Conservation (phyloP, 2,329 filamentous ascomycete species). For the Colletotrichum scovillei region DNA sequence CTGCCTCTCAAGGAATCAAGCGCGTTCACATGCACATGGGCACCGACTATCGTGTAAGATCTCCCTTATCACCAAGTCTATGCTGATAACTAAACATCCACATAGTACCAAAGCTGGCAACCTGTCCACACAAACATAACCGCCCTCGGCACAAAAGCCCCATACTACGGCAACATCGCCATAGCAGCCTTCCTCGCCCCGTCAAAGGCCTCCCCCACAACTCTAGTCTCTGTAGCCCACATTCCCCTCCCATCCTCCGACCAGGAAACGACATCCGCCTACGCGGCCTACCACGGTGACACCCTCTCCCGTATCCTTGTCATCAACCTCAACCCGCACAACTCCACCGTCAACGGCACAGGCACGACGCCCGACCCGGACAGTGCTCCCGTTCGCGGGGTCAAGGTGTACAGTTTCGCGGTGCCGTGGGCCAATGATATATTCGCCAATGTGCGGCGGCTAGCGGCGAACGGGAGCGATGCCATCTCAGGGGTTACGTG, state of each 20-base stretch:
- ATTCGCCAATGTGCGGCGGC: constrained; percentile 54
- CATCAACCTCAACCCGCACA: constrained; percentile 69
- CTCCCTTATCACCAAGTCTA: too few species aligned
- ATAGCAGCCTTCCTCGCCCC: constrained; percentile 67
- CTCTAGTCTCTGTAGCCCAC: constrained; percentile 57
- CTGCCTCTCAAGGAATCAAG: constrained; percentile 64
- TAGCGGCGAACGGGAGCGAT: constrained; percentile 72
- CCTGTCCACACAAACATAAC: constrained; percentile 62
- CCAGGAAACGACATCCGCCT: constrained; percentile 59
- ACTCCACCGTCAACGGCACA: constrained; percentile 62
- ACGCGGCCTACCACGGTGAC: constrained; percentile 62
- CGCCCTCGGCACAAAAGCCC: constrained; percentile 67
- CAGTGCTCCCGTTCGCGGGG: constrained; percentile 42
- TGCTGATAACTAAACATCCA: constrained; percentile 9
- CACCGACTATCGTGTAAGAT: constrained; percentile 65
- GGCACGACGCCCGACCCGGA: constrained; percentile 39
- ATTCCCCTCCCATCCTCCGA: constrained; percentile 49
- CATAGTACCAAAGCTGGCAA: constrained; percentile 68
- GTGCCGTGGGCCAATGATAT: constrained; percentile 42
- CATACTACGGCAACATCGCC: constrained; percentile 72
- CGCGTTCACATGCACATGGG: constrained; percentile 74
- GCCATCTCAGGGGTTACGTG: constrained; percentile 71
- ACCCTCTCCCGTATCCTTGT: constrained; percentile 61
- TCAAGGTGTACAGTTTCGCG: constrained; percentile 54
- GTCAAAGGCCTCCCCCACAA: constrained; percentile 43